A percentile compares a stretch with the other conserved stretches of the same genome.
Conservation (phyloP, 2,329 filamentous ascomycete genomes). For the Colletotrichum sp. region DNA sequence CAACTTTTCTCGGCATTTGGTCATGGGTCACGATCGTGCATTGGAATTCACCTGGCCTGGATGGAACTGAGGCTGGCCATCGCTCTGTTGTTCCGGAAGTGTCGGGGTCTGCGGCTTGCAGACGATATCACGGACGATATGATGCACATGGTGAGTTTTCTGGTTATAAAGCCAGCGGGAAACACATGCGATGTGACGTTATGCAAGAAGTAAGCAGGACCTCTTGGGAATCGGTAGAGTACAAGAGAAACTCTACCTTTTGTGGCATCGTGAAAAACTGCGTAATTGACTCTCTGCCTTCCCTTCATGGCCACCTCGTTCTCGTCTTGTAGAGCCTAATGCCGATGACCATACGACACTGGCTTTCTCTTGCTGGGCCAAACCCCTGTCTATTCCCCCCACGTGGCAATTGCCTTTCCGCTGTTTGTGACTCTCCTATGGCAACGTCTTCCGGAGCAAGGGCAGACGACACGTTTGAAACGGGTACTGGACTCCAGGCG, state of each 20-base stretch:
- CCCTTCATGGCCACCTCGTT: background rate
- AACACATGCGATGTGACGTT: constrained; percentile 32
- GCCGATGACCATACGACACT: background rate
- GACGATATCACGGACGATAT: constrained; percentile 40
- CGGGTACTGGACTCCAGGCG: background rate
- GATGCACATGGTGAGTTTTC: constrained; percentile 37
- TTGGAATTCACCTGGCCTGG: constrained; percentile 61
- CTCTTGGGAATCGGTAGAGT: background rate
- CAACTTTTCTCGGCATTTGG: constrained; percentile 59
- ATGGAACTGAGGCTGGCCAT: constrained; percentile 60
- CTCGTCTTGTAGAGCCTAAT: background rate
- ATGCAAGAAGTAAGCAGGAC: background rate
- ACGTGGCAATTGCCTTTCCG: background rate
- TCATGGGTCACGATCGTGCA: constrained; percentile 50
- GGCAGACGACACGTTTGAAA: background rate
- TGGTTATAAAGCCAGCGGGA: constrained; percentile 34
- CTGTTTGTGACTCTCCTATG: background rate
- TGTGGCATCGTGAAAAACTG: background rate
- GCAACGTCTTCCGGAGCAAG: background rate
- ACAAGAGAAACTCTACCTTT: background rate
- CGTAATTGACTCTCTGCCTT: background rate
- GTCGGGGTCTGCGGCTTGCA: constrained; percentile 35
- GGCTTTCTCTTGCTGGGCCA: background rate
- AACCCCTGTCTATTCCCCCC: background rate
- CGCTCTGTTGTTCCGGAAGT: constrained; percentile 57